Conservation (phyloP, 2,329 filamentous ascomycete species). For the Diaporthe sp. region DNA sequence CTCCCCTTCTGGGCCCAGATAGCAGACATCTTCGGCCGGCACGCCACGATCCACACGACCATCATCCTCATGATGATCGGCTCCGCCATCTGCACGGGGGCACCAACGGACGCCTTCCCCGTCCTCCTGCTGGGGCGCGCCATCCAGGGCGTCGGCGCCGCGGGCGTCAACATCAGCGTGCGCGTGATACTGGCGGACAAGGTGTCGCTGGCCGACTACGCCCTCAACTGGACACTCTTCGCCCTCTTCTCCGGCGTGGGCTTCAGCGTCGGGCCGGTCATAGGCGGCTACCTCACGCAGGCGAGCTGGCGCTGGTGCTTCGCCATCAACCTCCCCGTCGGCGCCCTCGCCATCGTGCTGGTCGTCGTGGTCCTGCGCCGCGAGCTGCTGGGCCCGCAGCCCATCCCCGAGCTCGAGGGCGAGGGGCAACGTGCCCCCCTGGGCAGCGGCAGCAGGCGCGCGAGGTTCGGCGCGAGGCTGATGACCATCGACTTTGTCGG, state of each 20-base stretch:
- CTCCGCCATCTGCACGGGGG: conserved; percentile 72
- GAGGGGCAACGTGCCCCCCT: conserved; percentile 46
- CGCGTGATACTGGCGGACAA: conserved; percentile 76
- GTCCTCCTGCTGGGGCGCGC: conserved; percentile 74
- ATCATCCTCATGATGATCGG: conserved; percentile 72
- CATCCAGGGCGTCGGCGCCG: conserved; percentile 73
- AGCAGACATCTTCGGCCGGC: conserved; percentile 75
- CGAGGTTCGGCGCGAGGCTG: conserved; percentile 60
- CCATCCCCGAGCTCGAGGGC: conserved; percentile 59
- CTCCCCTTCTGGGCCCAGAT: conserved; percentile 77
- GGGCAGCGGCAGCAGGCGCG: conserved; percentile 34
- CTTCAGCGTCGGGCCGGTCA: conserved; percentile 72
- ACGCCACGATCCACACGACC: conserved; percentile 69
- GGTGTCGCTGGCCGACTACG: conserved; percentile 72
- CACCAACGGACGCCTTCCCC: conserved; percentile 66
- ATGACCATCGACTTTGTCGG: conserved; percentile 70
- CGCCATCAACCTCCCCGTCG: conserved; percentile 72
- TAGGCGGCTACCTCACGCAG: conserved; percentile 70
- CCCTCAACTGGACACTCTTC: conserved; percentile 74
- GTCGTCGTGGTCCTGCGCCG: conserved; percentile 70
- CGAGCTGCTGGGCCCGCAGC: conserved; percentile 69
- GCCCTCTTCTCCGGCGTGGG: conserved; percentile 71
- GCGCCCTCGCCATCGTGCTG: conserved; percentile 63
- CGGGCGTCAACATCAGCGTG: conserved; percentile 72
- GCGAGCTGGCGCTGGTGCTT: conserved; percentile 78